Base-by-base conservation (phyloP, 1,284 basidiomycete genomes). In the Nidula niveotomentosa region DNA sequence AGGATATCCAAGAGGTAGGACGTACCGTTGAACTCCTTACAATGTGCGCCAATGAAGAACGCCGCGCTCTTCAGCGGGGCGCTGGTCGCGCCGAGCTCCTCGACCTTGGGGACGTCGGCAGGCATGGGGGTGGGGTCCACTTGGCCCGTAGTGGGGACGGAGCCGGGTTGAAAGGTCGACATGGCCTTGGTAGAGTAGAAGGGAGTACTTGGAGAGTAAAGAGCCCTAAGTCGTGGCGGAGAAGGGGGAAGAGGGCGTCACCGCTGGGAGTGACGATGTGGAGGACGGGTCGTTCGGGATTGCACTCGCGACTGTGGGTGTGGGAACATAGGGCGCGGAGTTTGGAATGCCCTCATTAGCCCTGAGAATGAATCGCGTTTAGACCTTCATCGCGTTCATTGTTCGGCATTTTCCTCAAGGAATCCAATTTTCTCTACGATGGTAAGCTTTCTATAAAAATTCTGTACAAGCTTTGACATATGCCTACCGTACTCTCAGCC, bases 31-130 rank as follows among this genome's bases (percentile, higher is more conserved):
- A 90, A 96, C 57, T 94, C 92, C 76, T 94, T 93, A 85, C 96
- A 99, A 71, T 93, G 85, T 51, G 93, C 88, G 37, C 95, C 97
- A 69, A 99, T 90, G 79, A 98, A 98, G 85, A 98, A 99, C 10
- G 93, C 90, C 3, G 96, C 95, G 62, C 91, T 93, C 81, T 99
- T 98, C 65, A 99, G 79, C 4, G 97, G 97, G 53, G 90, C 97
- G 61, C 94, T 97, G 1, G 94, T 95, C 48, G 80, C 82, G 53
- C 96, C 97, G 51, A 99, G 76, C 76, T 99, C 97, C 59, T 88
- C 81, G 33, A 98, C 94, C 67, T 88, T 88, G 46, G 96, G 95
- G 30, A 94, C 73, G 52, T 83, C 71, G 49, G 78, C 77, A 0
- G 92, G 91, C 53, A 91, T 80, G 3, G 91, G 90, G 23, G 90